A percentile compares a stretch with the other conserved stretches of the same genome.
Evolutionary conservation across 2,329 filamentous ascomycete genomes (phyloP).

Genomic region (Sporothrix curviconia): DNA sequence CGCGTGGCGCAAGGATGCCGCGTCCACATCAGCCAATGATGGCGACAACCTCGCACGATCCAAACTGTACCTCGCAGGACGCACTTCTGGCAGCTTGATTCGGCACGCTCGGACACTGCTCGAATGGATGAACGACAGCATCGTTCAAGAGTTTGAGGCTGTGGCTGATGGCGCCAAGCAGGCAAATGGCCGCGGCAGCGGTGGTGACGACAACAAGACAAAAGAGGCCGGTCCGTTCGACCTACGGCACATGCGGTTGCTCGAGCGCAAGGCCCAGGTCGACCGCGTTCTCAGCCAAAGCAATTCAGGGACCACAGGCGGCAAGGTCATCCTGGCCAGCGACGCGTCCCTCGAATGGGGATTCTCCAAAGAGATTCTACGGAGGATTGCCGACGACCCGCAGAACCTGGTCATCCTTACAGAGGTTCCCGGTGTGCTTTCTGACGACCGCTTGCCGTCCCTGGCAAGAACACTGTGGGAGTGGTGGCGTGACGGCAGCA

Average conservation of each 20-base stretch:
- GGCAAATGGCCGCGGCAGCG: conserved; percentile 44
- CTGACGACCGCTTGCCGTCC: conserved; percentile 43
- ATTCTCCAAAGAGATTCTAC: conserved; percentile 76
- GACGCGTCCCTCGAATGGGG: conserved; percentile 92
- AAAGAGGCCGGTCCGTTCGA: conserved; percentile 72
- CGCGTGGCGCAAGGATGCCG: conserved; percentile 68
- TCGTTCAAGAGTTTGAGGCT: conserved; percentile 85
- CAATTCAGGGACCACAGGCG: conserved; percentile 40
- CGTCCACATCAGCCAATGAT: conserved; percentile 23
- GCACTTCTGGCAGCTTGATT: conserved; percentile 81
- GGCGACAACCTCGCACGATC: conserved; percentile 47
- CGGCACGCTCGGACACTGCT: conserved; percentile 90
- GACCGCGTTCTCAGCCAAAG: conserved; percentile 57
- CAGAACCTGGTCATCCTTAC: conserved; percentile 84
- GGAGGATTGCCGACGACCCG: conserved; percentile 64
- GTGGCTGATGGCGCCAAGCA: conserved; percentile 46
- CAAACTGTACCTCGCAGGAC: conserved; percentile 75
- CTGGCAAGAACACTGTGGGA: conserved; percentile 73
- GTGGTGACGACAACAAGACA: conserved; percentile 40
- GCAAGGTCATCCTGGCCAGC: conserved; percentile 81
- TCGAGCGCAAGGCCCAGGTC: conserved; percentile 77
- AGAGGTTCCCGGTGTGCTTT: conserved; percentile 54
- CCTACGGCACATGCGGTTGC: conserved; percentile 73
- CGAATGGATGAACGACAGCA: conserved; percentile 98
- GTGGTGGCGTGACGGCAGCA: conserved; percentile 56